phyloP scores from a whole-genome alignment of 2,329 filamentous ascomycete genomes.

The Cylindrodendrum hubeiense region DNA sequence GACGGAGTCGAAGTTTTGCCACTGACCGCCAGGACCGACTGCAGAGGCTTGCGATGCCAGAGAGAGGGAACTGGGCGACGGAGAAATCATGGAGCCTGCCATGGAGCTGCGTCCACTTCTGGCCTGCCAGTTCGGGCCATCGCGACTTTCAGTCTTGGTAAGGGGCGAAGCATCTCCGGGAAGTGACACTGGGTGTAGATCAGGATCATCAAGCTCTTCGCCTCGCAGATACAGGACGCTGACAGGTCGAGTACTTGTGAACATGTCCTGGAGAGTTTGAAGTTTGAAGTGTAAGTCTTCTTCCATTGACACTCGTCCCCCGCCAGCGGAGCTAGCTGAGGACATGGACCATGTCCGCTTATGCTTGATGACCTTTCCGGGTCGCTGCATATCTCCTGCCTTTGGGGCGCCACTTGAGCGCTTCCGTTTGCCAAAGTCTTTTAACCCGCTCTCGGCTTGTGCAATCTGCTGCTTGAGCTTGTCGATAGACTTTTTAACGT shows the following conservation, averaged over 20 bases:
- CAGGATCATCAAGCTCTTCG: conserved; percentile 83
- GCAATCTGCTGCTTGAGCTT: conserved; percentile 95
- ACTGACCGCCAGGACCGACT: conserved; percentile 58
- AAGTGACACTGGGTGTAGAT: conserved; percentile 81
- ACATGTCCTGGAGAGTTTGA: conserved; percentile 86
- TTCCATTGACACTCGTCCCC: conserved; percentile 66
- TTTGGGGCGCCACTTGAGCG: conserved; percentile 64
- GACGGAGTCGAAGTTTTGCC: conserved; percentile 69
- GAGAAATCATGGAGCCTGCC: conserved; percentile 73
- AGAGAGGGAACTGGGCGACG: conserved; percentile 75
- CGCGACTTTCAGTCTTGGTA: conserved; percentile 62
- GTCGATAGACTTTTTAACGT: conserved; percentile 96
- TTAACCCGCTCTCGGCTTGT: conserved; percentile 77
- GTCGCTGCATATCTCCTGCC: conserved; percentile 65
- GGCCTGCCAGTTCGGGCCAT: conserved; percentile 63
- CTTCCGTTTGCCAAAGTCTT: conserved; percentile 76
- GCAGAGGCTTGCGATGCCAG: conserved; percentile 68
- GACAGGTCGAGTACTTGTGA: conserved; percentile 83
- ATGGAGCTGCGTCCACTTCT: conserved; percentile 69
- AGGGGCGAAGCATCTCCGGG: conserved; percentile 75
- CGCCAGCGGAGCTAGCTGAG: conserved; percentile 73
- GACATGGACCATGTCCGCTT: conserved; percentile 97
- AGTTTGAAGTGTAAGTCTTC: conserved; percentile 86
- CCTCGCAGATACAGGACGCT: conserved; percentile 84
- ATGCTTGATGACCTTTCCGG: conserved; percentile 89